Evolutionary conservation across 176 grass and related monocot species (phyloP), one percentile per base, ranked within the genome.

Genomic region (Eragrostis curvula): DNA sequence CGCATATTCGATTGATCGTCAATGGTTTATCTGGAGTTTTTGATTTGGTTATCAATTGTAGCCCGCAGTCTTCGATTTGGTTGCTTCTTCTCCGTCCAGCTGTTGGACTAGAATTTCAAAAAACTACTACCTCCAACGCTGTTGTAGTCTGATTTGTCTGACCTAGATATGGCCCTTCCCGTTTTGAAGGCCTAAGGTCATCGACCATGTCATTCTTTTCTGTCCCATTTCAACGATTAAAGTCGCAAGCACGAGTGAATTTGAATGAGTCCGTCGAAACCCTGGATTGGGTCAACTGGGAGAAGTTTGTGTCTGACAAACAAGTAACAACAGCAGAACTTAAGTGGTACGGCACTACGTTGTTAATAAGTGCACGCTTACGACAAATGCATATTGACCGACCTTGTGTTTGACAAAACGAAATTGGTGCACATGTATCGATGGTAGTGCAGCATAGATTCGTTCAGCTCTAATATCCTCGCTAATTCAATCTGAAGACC

Each of bases 101-200:
- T 21, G 29, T 50, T 70, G 55, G 28, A 62, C 65, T 62, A 30
- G 5, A 64, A 64, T 62, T 74, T 85, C 29, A 49, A 23, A 28
- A 79, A 46, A 50, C 42, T 1, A 40, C 12, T 5, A 3, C 18
- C 21, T n/a, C 14, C 8, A 21, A 59, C 12, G 7, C 1, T 47
- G 45, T 47, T 15, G 7, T 46, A 8, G 15, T 78, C 24, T 61
- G n/a, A 71, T 15, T 15, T 62, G n/a, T 70, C 14, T 77, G 28
- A 45, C 42, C 9, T 2, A 69, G 10, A 69, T 21, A 60, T 9
- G 12, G 14, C 16, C 5, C n/a, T 39, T 5, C 25, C 4, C 0
- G 1, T 8, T 66, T 9, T n/a, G 57, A 60, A 60, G 9, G 42
- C n/a, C 29, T 36, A 49, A 78, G 25, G 27, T 49, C 44, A 14